Conservation (phyloP, 495 filamentous ascomycete species). For the Talaromyces borbonicus region DNA sequence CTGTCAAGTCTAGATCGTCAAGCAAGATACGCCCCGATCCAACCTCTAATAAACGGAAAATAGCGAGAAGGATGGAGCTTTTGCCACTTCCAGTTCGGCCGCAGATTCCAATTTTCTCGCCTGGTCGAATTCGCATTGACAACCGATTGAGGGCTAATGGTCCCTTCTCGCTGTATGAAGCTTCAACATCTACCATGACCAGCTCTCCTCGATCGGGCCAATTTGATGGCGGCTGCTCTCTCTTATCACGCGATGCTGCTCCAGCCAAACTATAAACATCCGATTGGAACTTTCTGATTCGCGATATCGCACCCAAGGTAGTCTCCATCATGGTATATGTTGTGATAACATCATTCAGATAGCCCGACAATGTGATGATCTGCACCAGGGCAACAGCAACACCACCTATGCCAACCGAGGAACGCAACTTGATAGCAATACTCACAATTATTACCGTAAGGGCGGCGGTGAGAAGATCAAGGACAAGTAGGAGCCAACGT, state of each 20-base stretch:
- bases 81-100: constrained; percentile 34
- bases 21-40: constrained; percentile 28
- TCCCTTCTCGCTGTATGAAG: neutral
- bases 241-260: constrained; percentile 9
- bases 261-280: constrained; percentile 8
- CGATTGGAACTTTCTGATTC: constrained; percentile 19
- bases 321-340: constrained; percentile 26
- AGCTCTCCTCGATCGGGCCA: constrained; percentile 7
- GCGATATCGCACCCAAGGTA: constrained; percentile 25
- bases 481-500: constrained; percentile 28
- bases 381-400: constrained; percentile 38
- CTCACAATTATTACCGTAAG: constrained; percentile 23
- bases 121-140: constrained; percentile 15
- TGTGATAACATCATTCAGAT: constrained; percentile 13
- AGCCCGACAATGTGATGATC: constrained; percentile 25
- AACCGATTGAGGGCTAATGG: constrained; percentile 15
- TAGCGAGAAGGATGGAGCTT: constrained; percentile 17
- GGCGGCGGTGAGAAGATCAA: constrained; percentile 24
- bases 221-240: constrained; percentile 12
- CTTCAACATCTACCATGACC: neutral
- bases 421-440: constrained; percentile 21
- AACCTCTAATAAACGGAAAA: constrained; percentile 27
- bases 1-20: constrained; percentile 35
- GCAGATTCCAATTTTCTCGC: constrained; percentile 29
- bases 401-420: constrained; percentile 18